Conservation (phyloP, 768 basidiomycete genomes). For the Heimioporus sp. region DNA sequence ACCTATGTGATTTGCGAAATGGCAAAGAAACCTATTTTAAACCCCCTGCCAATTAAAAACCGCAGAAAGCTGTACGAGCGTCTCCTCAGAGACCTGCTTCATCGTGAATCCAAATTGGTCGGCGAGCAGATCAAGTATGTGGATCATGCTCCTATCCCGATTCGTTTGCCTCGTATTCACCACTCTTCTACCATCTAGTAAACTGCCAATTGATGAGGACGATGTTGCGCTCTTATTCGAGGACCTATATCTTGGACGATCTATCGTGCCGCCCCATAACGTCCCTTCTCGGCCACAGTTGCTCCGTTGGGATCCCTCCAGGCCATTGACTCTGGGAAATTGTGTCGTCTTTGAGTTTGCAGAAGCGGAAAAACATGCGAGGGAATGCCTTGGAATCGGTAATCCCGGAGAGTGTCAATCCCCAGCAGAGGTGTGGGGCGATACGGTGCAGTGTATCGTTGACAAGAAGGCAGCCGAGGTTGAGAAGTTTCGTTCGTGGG, state of each 20-base stretch:
- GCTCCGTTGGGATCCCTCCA: constrained; percentile 74
- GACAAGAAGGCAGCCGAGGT: constrained; percentile 59
- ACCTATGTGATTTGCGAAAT: constrained; percentile 87
- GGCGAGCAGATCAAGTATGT: constrained; percentile 59
- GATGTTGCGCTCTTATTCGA: constrained; percentile 86
- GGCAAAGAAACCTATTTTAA: constrained; percentile 77
- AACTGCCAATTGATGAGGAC: constrained; percentile 76
- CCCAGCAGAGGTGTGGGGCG: constrained; percentile 70
- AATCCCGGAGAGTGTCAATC: constrained; percentile 11
- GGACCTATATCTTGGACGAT: constrained; percentile 79
- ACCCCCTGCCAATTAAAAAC: constrained; percentile 84
- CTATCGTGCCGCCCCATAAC: constrained; percentile 72
- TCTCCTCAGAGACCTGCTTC: constrained; percentile 72
- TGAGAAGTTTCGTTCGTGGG: constrained; percentile 52
- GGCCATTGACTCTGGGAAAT: constrained; percentile 72
- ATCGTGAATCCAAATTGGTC: constrained; percentile 68
- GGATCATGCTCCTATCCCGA: not conserved
- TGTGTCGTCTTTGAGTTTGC: constrained; percentile 78
- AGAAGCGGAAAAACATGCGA: constrained; percentile 69
- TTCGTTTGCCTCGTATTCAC: not conserved
- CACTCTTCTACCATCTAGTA: constrained; percentile 40
- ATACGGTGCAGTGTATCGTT: constrained; percentile 57
- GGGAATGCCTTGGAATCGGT: constrained; percentile 36
- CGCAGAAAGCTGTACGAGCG: constrained; percentile 82
- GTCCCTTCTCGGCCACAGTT: constrained; percentile 73